Percentiles rank a stretch among this genome's conserved stretches.
phyloP scores from a whole-genome alignment of 75 land plant species.

The Chamaecyparis obtusa region DNA sequence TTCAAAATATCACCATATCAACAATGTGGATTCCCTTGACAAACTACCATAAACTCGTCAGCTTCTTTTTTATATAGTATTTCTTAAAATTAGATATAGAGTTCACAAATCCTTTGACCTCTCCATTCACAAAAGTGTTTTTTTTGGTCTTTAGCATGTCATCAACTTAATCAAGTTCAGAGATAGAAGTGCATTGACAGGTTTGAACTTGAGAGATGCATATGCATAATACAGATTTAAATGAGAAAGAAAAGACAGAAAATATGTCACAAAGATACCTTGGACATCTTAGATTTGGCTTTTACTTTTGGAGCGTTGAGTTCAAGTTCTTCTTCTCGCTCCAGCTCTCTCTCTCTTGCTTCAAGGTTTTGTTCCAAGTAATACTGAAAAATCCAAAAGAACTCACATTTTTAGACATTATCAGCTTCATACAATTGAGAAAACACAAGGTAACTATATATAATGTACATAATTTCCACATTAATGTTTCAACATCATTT shows the following conservation, averaged over 20 bases:
- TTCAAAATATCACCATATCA: not conserved
- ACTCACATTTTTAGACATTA: not conserved
- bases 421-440: not conserved
- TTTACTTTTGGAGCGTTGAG: constrained; percentile 76
- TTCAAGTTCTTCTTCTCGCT: constrained; percentile 86
- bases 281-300: constrained; percentile 97
- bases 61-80: not conserved
- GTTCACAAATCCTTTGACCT: not conserved
- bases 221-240: not conserved
- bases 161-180: not conserved
- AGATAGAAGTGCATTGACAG: not conserved
- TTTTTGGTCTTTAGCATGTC: not conserved
- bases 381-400: constrained; percentile 49
- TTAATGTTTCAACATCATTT: not conserved
- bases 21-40: not conserved
- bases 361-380: constrained; percentile 91
- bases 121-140: not conserved
- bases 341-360: constrained; percentile 71
- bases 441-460: not conserved
- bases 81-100: not conserved
- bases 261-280: constrained; percentile 40
- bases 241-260: not conserved
- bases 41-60: not conserved
- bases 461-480: not conserved
- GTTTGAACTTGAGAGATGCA: not conserved